Conservation (phyloP, 192 early-diverging fungal genomes). For the Linderina pennispora region DNA sequence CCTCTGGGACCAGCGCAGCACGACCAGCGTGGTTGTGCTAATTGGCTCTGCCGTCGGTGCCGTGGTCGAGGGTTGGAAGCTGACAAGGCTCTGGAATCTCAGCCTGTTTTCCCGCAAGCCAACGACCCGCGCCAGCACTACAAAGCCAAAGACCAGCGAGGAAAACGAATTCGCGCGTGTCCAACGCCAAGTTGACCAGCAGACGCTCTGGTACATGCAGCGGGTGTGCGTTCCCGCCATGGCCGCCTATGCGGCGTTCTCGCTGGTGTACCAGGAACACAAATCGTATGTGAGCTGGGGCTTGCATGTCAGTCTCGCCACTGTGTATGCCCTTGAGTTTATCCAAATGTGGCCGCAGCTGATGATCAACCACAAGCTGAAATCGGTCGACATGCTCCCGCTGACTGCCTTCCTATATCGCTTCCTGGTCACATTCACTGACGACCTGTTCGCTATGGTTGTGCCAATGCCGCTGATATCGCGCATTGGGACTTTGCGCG, state of each 20-base stretch:
- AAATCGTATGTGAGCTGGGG: slow-evolving; percentile 48
- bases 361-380: slow-evolving; percentile 52
- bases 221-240: slow-evolving; percentile 43
- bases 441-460: slow-evolving; percentile 55
- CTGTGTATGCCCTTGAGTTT: slow-evolving; percentile 54
- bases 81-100: slow-evolving; percentile 30
- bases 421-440: slow-evolving; percentile 50
- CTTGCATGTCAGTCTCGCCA: slow-evolving; percentile 43
- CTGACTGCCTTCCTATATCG: slow-evolving; percentile 50
- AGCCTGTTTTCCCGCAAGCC: slow-evolving; percentile 4
- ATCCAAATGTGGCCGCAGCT: slow-evolving; percentile 56
- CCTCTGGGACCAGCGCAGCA: slow-evolving; percentile 42
- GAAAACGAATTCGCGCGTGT: slow-evolving; percentile 13
- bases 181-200: slow-evolving; percentile 44
- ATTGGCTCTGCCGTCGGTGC: slow-evolving; percentile 38
- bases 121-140: neutral
- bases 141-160: neutral
- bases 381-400: slow-evolving; percentile 52
- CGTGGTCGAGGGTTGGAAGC: slow-evolving; percentile 49
- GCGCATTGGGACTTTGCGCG: slow-evolving; percentile 51
- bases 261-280: slow-evolving; percentile 45
- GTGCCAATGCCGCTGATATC: slow-evolving; percentile 53
- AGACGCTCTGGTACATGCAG: slow-evolving; percentile 45
- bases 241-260: slow-evolving; percentile 43
- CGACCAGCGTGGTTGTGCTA: slow-evolving; percentile 49